Conservation (phyloP, 2,329 filamentous ascomycete species). For the Colletotrichum chlorophyti region DNA sequence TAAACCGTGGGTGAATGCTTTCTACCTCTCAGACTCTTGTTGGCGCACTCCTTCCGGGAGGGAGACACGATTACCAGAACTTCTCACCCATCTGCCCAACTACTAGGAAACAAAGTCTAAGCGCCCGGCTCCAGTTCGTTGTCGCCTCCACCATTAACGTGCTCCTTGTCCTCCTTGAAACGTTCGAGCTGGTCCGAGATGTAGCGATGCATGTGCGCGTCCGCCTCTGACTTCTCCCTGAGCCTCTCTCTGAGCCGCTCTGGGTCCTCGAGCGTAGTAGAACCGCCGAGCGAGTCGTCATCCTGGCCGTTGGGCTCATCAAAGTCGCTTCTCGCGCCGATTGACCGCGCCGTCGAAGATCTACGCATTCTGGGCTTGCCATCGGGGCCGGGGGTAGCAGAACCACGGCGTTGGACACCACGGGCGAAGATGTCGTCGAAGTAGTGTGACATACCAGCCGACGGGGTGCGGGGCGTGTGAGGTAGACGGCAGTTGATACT, state of each 20-base stretch:
- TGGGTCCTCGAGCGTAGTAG: constrained; percentile 20
- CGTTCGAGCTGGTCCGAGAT: constrained; percentile 81
- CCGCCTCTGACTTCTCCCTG: constrained; percentile 59
- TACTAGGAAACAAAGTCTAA: neutral
- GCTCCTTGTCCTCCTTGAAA: constrained; percentile 53
- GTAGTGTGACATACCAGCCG: constrained; percentile 86
- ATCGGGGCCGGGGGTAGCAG: constrained; percentile 31
- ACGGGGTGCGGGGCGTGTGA: constrained; percentile 89
- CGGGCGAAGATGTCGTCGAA: constrained; percentile 88
- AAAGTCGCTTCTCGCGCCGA: constrained; percentile 85
- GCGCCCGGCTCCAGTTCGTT: constrained; percentile 55
- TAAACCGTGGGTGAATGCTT: neutral
- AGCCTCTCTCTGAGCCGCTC: constrained; percentile 55
- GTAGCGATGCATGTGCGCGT: constrained; percentile 80
- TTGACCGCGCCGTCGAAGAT: constrained; percentile 82
- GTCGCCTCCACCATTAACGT: constrained; percentile 38
- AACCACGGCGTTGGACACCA: constrained; percentile 49
- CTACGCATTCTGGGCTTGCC: constrained; percentile 68
- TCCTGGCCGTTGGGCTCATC: constrained; percentile 57
- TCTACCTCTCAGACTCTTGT: neutral
- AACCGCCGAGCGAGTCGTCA: constrained; percentile 41
- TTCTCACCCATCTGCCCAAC: neutral
- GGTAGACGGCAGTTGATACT: constrained; percentile 89
- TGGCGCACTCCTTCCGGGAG: neutral
- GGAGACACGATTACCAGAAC: neutral